Conservation (phyloP, 495 filamentous ascomycete genomes). For the Daldinia childiae region DNA sequence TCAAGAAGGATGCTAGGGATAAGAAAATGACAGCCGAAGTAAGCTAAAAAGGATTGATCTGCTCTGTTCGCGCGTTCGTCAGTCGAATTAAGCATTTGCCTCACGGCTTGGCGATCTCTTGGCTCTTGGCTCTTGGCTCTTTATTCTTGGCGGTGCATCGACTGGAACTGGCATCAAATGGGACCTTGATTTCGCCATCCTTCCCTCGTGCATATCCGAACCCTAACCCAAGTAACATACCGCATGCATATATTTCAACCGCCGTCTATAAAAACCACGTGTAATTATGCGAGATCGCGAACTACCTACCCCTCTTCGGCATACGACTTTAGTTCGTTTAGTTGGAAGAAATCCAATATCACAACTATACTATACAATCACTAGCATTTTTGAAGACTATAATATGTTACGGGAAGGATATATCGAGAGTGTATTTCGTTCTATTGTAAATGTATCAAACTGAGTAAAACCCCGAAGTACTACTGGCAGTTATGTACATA, state of each 20-base stretch:
- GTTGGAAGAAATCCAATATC: neutral
- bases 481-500: neutral
- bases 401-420: neutral
- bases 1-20: neutral
- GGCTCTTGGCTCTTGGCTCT: slow-evolving; percentile 22
- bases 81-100: slow-evolving; percentile 45
- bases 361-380: neutral
- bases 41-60: slow-evolving; percentile 20
- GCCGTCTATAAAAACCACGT: neutral
- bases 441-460: neutral
- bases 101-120: slow-evolving; percentile 50
- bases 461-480: neutral
- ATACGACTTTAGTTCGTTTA: too few species aligned
- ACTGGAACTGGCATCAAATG: slow-evolving; percentile 27
- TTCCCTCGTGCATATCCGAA: neutral
- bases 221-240: neutral
- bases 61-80: slow-evolving; percentile 5
- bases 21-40: neutral
- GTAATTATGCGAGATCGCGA: neutral
- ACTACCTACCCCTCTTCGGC: neutral
- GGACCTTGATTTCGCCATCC: slow-evolving; percentile 33
- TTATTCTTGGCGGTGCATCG: slow-evolving; percentile 27
- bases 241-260: neutral
- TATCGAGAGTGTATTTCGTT: neutral
- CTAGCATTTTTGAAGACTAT: neutral